Evolutionary conservation across 768 basidiomycete genomes (phyloP), one percentile per base, ranked within the genome.

Genomic region (Hirschioporus abietinus): DNA sequence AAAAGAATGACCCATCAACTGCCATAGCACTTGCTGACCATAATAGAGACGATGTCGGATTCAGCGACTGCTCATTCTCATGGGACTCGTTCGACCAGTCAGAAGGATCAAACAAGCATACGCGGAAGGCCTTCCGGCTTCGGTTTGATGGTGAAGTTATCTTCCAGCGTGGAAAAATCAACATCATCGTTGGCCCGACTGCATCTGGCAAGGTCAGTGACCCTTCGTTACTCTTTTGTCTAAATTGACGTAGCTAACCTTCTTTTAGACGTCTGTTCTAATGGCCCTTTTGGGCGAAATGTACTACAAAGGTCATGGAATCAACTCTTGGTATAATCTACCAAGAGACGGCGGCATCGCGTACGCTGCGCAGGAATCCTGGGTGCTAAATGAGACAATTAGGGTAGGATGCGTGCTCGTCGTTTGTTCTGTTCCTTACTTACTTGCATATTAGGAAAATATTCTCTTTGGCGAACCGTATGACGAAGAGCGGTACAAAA

Each of bases 321-420:
- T 77, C 17, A 77, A 76, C 24, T 78, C 82, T 0, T 79, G 75
- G 68, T 80, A 76, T 70, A 78, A 77, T 63, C 72, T 85, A 0
- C 83, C 83, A 3, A 73, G 84, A 12, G 70, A 76, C 7, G 77
- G 76, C 1, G 83, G 83, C 4, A 76, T 85, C 23, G 80, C 81
- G 3, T 83, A 82, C 67, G 80, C 80, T 17, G 81, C 79, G 4
- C 84, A 85, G 68, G 81, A 83, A 68, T 75, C 79, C 0, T 85
- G 84, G 84, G 79, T 83, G 24, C 77, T 79, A 71, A 82, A 81
- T 65, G 81, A 79, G 63, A 81, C 79, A 0, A 78, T 80, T 69
- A 74, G 71, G 70, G 75, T 76, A 23, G 4, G 63, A 1, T 15
- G 23, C 58, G 23, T 34, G 10, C 27, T 24, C 52, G 10, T 9